Evolutionary conservation across 495 filamentous ascomycete species (phyloP), one percentile per base, ranked within the genome.

Genomic region (Penicillium goetzii): DNA sequence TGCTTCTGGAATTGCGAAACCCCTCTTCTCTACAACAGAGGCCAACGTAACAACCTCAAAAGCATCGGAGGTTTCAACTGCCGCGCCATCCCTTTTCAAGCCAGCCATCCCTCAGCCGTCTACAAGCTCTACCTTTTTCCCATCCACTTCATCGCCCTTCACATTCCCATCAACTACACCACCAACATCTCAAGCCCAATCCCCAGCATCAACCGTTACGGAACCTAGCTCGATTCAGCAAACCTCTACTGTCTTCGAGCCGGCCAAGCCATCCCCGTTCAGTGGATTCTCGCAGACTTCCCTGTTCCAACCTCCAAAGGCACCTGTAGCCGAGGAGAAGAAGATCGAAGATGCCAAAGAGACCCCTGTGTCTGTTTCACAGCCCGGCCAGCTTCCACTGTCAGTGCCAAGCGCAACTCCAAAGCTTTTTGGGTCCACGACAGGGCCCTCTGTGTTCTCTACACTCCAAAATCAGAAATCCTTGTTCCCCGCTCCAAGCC

Each of bases 401-500:
- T 17, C 50, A n/a, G 50, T 10, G 11, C 50, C 50, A 52, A 32
- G 17, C 2, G 8, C 25, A 23, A 32, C 23, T 21, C 52, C 52
- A 23, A 55, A 33, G 12, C 52, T 55, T 23, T 57, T 57, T 19
- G 23, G 55, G 10, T 14, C 55, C 1, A 25, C 55, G 12, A 25
- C 55, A 12, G 55, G 38, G 17, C 19, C 32, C 11, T 55, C 52
- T 38, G 33, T 23, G 7, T 55, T 55, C 12, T 19, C 49, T 53
- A 4, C 47, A 4, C 43, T 47, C 6, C 49, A 53, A 17, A 28
- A 9, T 2, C 45, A 50, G 58, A 52, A 52, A 19, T 47, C 58
- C 11, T 36, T 60, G 15, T 60, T 60, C 34, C 47, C 58, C 8
- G 3, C 55, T 57, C 25, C 52, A 33, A 55, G n/a, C 23, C 19